These are phyloP conservation scores for Wickerhamomyces tratensis DNA, from an alignment of 805 yeast species.

Conservation along the genomic window DNA sequence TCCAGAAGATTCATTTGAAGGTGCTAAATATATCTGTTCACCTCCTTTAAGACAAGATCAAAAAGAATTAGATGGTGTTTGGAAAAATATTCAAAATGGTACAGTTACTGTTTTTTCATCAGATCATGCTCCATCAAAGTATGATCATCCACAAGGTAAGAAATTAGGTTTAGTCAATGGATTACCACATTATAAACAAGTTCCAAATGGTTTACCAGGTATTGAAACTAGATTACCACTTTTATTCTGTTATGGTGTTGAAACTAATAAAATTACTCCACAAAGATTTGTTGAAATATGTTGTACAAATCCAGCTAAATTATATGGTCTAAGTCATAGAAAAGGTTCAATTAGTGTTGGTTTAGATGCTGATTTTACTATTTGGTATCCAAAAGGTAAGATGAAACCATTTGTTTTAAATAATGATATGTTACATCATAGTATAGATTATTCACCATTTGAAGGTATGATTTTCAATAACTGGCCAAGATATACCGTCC, in stretches of 20 bases:
- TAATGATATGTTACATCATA: slow-evolving; percentile 25
- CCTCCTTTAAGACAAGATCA: slow-evolving; percentile 36
- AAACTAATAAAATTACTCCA: slow-evolving; percentile 28
- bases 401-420: slow-evolving; percentile 17
- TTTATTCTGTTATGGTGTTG: slow-evolving; percentile 33
- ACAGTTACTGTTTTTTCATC: slow-evolving; percentile 35
- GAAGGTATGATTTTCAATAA: slow-evolving; percentile 30
- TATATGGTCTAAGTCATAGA: slow-evolving; percentile 30
- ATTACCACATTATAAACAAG: slow-evolving; percentile 28
- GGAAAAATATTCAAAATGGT: slow-evolving; percentile 36
- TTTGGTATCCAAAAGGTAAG: slow-evolving; percentile 34
- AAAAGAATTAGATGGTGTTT: slow-evolving; percentile 31
- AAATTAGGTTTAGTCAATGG: slow-evolving; percentile 31
- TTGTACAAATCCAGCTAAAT: slow-evolving; percentile 34
- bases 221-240: slow-evolving; percentile 37
- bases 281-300: slow-evolving; percentile 35
- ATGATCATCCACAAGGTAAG: slow-evolving; percentile 32
- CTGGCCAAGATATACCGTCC: slow-evolving; percentile 36
- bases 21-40: slow-evolving; percentile 41
- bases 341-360: slow-evolving; percentile 38
- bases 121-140: slow-evolving; percentile 37
- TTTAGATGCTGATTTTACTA: slow-evolving; percentile 36
- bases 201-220: slow-evolving; percentile 42
- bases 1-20: slow-evolving; percentile 27
- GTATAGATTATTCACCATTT: slow-evolving; percentile 29